Conservation (phyloP, 345 rosid genomes). For the Acer campestre region DNA sequence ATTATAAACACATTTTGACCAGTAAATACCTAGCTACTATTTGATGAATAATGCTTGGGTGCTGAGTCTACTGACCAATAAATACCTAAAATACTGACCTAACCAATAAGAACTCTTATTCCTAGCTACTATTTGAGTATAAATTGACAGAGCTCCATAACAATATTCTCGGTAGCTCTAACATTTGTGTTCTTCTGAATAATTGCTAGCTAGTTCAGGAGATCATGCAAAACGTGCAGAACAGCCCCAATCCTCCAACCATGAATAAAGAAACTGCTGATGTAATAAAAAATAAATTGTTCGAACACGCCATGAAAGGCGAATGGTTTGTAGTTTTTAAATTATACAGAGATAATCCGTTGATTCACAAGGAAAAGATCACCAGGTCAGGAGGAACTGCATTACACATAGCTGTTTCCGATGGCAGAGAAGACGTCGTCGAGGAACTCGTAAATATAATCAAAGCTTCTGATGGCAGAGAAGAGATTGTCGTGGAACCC, state of each 20-base stretch:
- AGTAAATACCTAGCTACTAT: no score
- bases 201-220: background rate
- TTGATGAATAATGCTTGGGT: no score
- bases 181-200: no score
- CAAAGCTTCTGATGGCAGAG: conserved; percentile 1
- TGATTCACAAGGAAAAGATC: conserved; percentile 19
- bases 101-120: no score
- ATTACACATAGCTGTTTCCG: conserved; percentile 45
- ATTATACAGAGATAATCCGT: background rate
- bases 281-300: conserved; percentile 13
- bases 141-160: no score
- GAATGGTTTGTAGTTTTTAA: conserved; percentile 33
- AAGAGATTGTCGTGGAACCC: no score
- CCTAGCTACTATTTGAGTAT: no score
- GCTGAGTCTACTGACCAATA: no score
- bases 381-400: conserved; percentile 43
- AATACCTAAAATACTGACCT: no score
- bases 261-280: no score
- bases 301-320: conserved; percentile 38
- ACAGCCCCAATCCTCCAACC: background rate
- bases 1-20: no score
- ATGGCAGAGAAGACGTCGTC: conserved; percentile 28
- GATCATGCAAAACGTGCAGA: background rate
- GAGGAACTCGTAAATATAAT: conserved; percentile 20
- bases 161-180: no score